Conservation (phyloP, 768 basidiomycete genomes). For the Chalciporus chontae region DNA sequence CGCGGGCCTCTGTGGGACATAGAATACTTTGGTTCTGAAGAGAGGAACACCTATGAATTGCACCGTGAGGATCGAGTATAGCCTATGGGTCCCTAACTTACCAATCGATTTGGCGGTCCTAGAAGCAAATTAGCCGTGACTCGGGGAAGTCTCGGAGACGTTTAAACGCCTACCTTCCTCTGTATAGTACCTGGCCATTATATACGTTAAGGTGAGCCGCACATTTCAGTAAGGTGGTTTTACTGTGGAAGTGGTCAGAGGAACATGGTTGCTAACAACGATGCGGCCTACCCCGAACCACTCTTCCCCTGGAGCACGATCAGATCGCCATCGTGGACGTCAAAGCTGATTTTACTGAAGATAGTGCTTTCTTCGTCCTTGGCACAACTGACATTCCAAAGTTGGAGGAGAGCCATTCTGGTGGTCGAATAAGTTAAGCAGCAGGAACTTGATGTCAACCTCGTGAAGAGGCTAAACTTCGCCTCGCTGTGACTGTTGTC, state of each 20-base stretch:
- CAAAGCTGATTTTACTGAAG: slow-evolving; percentile 60
- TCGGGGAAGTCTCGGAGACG: background rate
- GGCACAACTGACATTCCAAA: slow-evolving; percentile 48
- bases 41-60: slow-evolving; percentile 59
- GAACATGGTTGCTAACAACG: background rate
- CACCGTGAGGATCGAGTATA: background rate
- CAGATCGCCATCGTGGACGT: slow-evolving; percentile 69
- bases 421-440: too few relatives aligned
- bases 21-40: slow-evolving; percentile 77
- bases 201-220: slow-evolving; percentile 77
- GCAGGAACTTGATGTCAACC: too few relatives aligned
- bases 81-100: slow-evolving; percentile 20
- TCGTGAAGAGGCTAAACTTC: too few relatives aligned
- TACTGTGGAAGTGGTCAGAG: slow-evolving; percentile 32
- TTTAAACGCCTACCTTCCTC: slow-evolving; percentile 53
- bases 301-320: slow-evolving; percentile 76
- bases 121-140: background rate
- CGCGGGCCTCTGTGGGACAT: slow-evolving; percentile 86
- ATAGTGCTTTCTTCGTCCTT: slow-evolving; percentile 46
- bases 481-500: background rate
- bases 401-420: slow-evolving; percentile 43
- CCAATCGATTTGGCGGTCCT: slow-evolving; percentile 53
- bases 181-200: slow-evolving; percentile 58
- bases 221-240: slow-evolving; percentile 81
- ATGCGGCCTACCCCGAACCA: slow-evolving; percentile 58